phyloP scores from a whole-genome alignment of 2,329 filamentous ascomycete species.

The Hypoxylon sp. region DNA sequence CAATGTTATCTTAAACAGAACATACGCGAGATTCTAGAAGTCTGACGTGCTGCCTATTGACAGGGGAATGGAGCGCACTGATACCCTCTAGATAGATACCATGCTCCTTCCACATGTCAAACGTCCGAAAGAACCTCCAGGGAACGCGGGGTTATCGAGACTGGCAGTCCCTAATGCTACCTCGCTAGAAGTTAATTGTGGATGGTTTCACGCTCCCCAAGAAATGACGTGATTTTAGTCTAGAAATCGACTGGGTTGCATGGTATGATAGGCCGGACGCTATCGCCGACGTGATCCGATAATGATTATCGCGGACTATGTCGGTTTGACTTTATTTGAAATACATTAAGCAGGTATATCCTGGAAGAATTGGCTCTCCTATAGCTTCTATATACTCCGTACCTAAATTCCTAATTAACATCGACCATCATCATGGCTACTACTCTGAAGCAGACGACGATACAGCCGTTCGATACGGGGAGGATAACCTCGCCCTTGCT shows the following conservation, averaged over 20 bases:
- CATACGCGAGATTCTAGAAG: constrained; percentile 21
- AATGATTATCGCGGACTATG: constrained; percentile 6
- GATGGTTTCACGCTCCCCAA: constrained; percentile 29
- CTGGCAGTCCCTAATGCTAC: constrained; percentile 15
- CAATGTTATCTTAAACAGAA: not conserved
- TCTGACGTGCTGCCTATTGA: constrained; percentile 25
- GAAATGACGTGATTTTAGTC: constrained; percentile 43
- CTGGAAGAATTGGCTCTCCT: not conserved
- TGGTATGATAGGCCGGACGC: constrained; percentile 22
- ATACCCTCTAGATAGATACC: constrained; percentile 1
- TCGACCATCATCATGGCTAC: constrained; percentile 39
- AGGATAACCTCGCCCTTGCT: constrained; percentile 24
- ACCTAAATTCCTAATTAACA: not conserved
- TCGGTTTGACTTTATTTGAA: not conserved
- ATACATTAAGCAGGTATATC: not conserved
- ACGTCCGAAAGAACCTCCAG: constrained; percentile 1
- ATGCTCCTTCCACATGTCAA: constrained; percentile 1
- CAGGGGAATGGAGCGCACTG: constrained; percentile 9
- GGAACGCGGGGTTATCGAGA: constrained; percentile 26
- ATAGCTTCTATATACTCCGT: not conserved
- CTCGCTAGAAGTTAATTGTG: constrained; percentile 14
- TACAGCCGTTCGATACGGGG: constrained; percentile 6
- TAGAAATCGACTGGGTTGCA: constrained; percentile 18
- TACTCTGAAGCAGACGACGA: constrained; percentile 52
- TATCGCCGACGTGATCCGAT: constrained; percentile 11